phyloP scores from a whole-genome alignment of 140 eudicot species.

The Eryngium alpinum region DNA sequence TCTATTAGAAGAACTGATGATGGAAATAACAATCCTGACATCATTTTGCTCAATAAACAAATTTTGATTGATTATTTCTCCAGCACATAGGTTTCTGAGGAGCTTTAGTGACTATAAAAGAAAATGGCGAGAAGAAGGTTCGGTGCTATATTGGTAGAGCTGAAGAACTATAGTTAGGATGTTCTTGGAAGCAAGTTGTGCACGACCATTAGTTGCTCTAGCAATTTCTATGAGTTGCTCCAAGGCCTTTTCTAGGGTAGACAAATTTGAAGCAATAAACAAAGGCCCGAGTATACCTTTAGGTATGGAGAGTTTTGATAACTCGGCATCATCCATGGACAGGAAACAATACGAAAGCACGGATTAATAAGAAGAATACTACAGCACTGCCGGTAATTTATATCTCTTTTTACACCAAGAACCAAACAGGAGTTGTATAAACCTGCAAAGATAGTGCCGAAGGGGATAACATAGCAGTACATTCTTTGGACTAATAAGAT shows the following conservation, averaged over 20 bases:
- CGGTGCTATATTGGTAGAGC: constrained; percentile 34
- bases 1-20: constrained; percentile 27
- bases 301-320: constrained; percentile 24
- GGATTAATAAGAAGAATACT: not conserved
- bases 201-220: constrained; percentile 51
- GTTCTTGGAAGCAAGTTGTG: constrained; percentile 53
- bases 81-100: constrained; percentile 74
- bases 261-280: constrained; percentile 35
- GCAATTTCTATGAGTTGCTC: constrained; percentile 42
- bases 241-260: constrained; percentile 35
- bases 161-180: constrained; percentile 41
- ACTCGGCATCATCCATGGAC: constrained; percentile 30
- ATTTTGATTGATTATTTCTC: constrained; percentile 53
- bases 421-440: not conserved
- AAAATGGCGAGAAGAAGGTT: constrained; percentile 25
- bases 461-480: not conserved
- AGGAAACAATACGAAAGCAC: not conserved
- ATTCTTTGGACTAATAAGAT: not conserved
- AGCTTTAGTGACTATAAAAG: constrained; percentile 54
- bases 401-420: constrained; percentile 4
- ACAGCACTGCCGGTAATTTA: not conserved
- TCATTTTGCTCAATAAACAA: constrained; percentile 50
- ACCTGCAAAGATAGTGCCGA: not conserved
- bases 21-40: constrained; percentile 35
- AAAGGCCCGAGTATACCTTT: constrained; percentile 34